A percentile compares a stretch with the other conserved stretches of the same genome.
Conservation (phyloP, 305 asterid genomes). For the Fraxinus nigra region DNA sequence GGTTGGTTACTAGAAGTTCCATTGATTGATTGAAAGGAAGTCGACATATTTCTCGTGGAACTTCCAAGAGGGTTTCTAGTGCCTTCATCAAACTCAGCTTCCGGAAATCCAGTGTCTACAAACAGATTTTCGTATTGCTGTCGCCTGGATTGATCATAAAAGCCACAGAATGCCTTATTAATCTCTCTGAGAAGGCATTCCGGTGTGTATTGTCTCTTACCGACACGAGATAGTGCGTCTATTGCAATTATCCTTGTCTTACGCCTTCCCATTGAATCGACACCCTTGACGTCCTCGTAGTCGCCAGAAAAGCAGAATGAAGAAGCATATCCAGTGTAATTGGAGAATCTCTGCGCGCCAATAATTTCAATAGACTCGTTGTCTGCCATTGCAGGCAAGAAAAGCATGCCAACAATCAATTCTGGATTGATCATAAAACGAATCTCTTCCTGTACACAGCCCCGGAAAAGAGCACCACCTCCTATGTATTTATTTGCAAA, state of each 20-base stretch:
- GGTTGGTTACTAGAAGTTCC: conserved; percentile 15
- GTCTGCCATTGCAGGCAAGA: conserved; percentile 70
- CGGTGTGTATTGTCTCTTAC: conserved; percentile 57
- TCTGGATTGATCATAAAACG: conserved; percentile 96
- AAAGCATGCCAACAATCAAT: conserved; percentile 68
- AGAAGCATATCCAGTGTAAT: conserved; percentile 77
- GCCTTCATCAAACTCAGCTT: conserved; percentile 19
- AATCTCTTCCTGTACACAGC: conserved; percentile 96
- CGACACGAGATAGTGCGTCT: conserved; percentile 75
- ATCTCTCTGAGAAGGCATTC: conserved; percentile 75
- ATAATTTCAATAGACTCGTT: conserved; percentile 89
- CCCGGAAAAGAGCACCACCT: conserved; percentile 83
- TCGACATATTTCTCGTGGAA: conserved; percentile 24
- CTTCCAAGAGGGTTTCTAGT: conserved; percentile 1
- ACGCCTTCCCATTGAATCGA: conserved; percentile 64
- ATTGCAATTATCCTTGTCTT: conserved; percentile 77
- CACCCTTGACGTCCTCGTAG: conserved; percentile 47
- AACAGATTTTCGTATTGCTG: conserved; percentile 30
- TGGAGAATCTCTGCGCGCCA: conserved; percentile 83
- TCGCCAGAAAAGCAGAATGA: conserved; percentile 69
- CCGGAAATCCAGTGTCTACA: conserved; percentile 20
- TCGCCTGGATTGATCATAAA: conserved; percentile 39
- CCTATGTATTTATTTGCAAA: conserved; percentile 85
- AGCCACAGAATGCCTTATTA: conserved; percentile 87
- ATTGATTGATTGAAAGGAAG: conserved; percentile 28